Base-by-base conservation (phyloP, 495 filamentous ascomycete genomes). In the Lophiostoma macrostomum region DNA sequence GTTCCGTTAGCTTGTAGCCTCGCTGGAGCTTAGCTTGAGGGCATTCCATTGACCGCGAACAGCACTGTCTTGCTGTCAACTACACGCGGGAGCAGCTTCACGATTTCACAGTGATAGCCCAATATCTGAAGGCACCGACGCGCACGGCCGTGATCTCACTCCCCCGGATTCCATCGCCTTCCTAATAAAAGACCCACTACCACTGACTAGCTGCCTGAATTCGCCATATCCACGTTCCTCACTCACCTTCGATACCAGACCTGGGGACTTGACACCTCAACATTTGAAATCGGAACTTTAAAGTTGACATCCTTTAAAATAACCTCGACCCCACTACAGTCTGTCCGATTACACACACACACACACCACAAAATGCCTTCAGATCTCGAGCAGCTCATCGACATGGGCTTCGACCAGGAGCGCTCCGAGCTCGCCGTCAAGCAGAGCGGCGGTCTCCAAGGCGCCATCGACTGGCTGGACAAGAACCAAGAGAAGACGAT, bases 391-490 rank as follows among this genome's bases (percentile, higher is more conserved):
- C 76, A 83, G 61, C 84, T 98, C 65, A 66, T 94, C 60, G 90
- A 94, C 47, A 96, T 97, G 91, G 93, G 93, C 63, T 98, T 98
- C 59, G 88, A 95, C 53, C 76, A 80, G 63, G 80, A 86, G 56
- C 77, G 84, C 60, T 86, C 88, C 28, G 78, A 88, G 69, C 67
- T 97, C 16, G 93, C 94, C 28, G 75, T 94, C 46, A 83, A 88
- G 64, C 86, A 86, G 65, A 77, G 82, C 27, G 85, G 87, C 41
- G 82, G 83, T 42, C 66, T 96, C 47, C 83, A 91, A 67, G 86
- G 84, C 60, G 91, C 91, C 48, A 73, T 98, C 48, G 87, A 93
- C 70, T 98, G 94, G 93, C 80, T 98, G 8, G 93, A 95, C 64
- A 75, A 82, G 58, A 95, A 90, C 57, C 82, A 93, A 65, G 88